Evolutionary conservation across 148 eudicot genomes (phyloP), one percentile per base, ranked within the genome.

Genomic region (Camellia sinensis): DNA sequence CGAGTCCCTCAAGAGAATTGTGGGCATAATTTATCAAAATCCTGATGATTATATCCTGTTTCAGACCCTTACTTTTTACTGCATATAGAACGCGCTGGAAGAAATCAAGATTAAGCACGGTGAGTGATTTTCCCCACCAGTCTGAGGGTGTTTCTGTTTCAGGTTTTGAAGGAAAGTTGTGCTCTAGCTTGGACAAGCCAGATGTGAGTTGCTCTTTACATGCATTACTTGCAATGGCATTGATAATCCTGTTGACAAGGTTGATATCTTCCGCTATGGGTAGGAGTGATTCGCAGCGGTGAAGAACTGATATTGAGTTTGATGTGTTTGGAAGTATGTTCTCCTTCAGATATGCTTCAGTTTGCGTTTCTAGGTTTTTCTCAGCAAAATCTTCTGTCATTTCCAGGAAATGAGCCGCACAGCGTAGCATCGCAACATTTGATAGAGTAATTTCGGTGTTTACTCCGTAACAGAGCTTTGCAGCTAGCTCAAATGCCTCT

Each of bases 51-150:
- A 93, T 66, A 74, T 93, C 99, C 86, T 92, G 99, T 76, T 92
- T 93, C 43, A 96, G 80, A 43, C 99, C 99, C 72, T 92, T 96
- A 0, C 84, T 72, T 84, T 96, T 96, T 46, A 96, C 82, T 8
- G 92, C 95, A 6, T 95, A 84, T 63, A 96, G 53, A 45, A 96
- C 99, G 70, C 97, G 85, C 80, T 92, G 90, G 78, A 96, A 96
- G 83, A 92, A 89, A 78, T 93, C 98, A 0, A 96, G 98, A 82
- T 78, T 87, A 21, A 96, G 87, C 43, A 84, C 54, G 10, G 91
- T 46, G 15, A 96, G 85, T 5, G 97, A 96, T 76, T 86, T 96
- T 8, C 99, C 99, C 99, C 99, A 96, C 99, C 99, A 96, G 78
- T 93, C 89, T 41, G 84, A 74, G 13, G 96, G 89, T 37, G 85